phyloP scores from a whole-genome alignment of 2,329 filamentous ascomycete genomes.

The Macrophomina phaseolina region DNA sequence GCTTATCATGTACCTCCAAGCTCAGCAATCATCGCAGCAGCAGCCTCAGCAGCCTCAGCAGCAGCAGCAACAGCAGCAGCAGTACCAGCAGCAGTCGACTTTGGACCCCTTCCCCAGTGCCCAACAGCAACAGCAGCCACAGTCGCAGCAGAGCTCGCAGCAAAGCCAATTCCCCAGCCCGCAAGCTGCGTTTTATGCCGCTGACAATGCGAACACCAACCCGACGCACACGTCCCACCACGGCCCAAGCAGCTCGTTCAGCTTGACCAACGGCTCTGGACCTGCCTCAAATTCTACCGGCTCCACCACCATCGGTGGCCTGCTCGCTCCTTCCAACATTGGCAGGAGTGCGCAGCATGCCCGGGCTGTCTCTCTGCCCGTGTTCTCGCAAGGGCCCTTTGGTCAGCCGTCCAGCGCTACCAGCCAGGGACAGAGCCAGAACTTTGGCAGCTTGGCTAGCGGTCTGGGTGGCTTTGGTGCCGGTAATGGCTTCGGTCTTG shows the following conservation, averaged over 20 bases:
- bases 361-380: constrained; percentile 87
- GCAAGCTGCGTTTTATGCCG: constrained; percentile 80
- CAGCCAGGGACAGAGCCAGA: constrained; percentile 47
- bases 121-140: constrained; percentile 36
- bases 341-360: constrained; percentile 67
- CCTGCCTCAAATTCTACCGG: constrained; percentile 50
- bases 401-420: constrained; percentile 47
- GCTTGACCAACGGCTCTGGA: constrained; percentile 45
- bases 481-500: constrained; percentile 63
- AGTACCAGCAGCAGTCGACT: constrained; percentile 48
- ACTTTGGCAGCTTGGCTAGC: constrained; percentile 64
- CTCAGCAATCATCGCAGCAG: constrained; percentile 75
- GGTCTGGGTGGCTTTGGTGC: constrained; percentile 63
- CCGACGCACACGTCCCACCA: constrained; percentile 62
- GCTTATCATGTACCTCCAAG: constrained; percentile 89
- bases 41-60: constrained; percentile 65
- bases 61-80: constrained; percentile 48
- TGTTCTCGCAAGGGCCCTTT: constrained; percentile 66
- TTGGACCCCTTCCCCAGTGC: constrained; percentile 36
- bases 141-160: constrained; percentile 56
- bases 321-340: constrained; percentile 73
- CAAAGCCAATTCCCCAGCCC: constrained; percentile 72
- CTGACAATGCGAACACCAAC: constrained; percentile 50
- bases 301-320: constrained; percentile 74
- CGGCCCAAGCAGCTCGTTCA: constrained; percentile 59